Evolutionary conservation across 2,329 filamentous ascomycete species (phyloP).

Genomic region (Penicillium sp.): DNA sequence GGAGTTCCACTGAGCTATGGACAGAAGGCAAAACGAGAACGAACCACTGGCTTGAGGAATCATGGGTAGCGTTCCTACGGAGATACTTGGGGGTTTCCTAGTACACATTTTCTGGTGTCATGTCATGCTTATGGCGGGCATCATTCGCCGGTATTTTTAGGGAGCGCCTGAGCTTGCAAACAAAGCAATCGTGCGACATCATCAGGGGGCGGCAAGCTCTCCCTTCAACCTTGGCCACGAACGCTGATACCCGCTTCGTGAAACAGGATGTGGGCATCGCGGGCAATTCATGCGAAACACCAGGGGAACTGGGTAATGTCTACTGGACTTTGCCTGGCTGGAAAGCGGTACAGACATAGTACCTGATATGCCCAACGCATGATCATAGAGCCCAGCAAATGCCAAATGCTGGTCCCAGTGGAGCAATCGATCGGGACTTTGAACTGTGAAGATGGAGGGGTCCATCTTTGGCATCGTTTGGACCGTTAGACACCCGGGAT

Average conservation of each 20-base stretch:
- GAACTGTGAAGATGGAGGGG: not conserved
- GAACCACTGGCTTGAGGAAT: not conserved
- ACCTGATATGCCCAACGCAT: not conserved
- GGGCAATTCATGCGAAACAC: not conserved
- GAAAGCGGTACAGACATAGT: no score
- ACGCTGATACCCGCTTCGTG: not conserved
- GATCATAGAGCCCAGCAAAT: not conserved
- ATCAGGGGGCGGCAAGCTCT: not conserved
- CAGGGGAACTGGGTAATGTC: not conserved
- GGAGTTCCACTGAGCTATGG: not conserved
- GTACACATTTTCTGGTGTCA: not conserved
- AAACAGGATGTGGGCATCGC: not conserved
- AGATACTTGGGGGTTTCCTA: not conserved
- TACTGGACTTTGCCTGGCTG: not conserved
- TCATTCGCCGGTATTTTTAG: conserved; percentile 14
- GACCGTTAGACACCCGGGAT: not conserved
- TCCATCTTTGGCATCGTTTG: not conserved
- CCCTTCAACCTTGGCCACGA: not conserved
- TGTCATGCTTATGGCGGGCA: not conserved
- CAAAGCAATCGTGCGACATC: conserved; percentile 10
- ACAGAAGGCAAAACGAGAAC: not conserved
- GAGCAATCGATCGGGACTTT: not conserved
- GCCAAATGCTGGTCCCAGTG: not conserved
- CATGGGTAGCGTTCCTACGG: not conserved
- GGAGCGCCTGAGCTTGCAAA: conserved; percentile 5